Percentiles rank a stretch among this genome's conserved stretches.
Conservation (phyloP, 1,284 basidiomycete species). For the Sanghuangporus weigelae region DNA sequence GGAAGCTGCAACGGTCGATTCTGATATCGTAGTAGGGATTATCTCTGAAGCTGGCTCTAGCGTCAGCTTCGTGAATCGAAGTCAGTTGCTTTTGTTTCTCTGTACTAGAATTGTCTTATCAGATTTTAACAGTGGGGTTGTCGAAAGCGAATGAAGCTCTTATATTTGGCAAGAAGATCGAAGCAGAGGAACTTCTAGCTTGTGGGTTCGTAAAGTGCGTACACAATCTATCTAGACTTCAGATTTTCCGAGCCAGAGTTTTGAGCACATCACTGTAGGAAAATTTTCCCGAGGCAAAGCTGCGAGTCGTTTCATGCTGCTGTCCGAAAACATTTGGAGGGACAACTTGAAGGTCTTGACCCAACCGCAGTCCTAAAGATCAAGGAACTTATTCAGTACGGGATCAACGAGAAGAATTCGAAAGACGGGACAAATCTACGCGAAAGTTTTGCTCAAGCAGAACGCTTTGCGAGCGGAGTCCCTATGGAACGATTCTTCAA, state of each 20-base stretch:
- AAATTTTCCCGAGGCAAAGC: constrained; percentile 54
- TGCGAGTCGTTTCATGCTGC: constrained; percentile 31
- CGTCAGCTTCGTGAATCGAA: constrained; percentile 59
- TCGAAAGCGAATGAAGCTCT: constrained; percentile 64
- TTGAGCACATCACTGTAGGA: constrained; percentile 31
- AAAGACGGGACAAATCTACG: constrained; percentile 61
- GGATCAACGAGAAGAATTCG: constrained; percentile 56
- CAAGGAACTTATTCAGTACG: constrained; percentile 50
- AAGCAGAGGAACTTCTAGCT: constrained; percentile 49
- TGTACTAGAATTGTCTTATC: background rate
- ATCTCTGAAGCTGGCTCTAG: constrained; percentile 62
- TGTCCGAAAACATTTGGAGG: constrained; percentile 33
- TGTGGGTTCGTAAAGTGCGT: constrained; percentile 66
- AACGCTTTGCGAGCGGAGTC: constrained; percentile 51
- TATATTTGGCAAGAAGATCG: constrained; percentile 63
- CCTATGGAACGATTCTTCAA: constrained; percentile 49
- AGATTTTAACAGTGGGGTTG: constrained; percentile 50
- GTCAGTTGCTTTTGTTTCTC: constrained; percentile 29
- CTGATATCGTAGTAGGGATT: constrained; percentile 38
- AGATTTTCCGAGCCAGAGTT: background rate
- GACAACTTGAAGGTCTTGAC: constrained; percentile 53
- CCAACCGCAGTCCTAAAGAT: constrained; percentile 45
- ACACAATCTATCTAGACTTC: background rate
- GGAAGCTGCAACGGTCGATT: constrained; percentile 2
- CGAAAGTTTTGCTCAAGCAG: constrained; percentile 66